Conservation (phyloP, 352 stramenopile genomes). For the Pythium myriotylum region DNA sequence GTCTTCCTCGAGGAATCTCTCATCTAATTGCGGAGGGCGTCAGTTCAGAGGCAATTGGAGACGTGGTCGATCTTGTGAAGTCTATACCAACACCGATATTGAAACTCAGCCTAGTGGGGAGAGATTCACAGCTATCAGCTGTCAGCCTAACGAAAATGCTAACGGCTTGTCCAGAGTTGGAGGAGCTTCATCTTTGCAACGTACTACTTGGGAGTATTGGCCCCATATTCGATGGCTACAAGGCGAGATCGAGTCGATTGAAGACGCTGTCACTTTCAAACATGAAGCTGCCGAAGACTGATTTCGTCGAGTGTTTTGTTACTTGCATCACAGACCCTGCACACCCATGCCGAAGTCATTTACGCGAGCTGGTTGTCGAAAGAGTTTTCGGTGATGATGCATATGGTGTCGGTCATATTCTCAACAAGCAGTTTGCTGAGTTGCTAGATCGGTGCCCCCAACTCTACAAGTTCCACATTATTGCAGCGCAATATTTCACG, state of each 20-base stretch:
- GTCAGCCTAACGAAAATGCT: background rate
- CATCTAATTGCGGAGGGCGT: background rate
- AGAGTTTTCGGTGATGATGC: background rate
- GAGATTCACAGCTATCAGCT: background rate
- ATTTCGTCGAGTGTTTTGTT: background rate
- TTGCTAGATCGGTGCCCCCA: no score
- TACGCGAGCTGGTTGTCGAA: background rate
- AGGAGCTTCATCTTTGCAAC: background rate
- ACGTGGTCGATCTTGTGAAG: background rate
- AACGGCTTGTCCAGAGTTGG: background rate
- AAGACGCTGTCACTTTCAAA: background rate
- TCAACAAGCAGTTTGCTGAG: background rate
- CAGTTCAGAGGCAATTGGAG: background rate
- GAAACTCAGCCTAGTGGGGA: no score
- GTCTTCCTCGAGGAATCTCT: background rate
- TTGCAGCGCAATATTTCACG: no score
- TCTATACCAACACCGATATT: no score
- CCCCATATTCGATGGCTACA: slow-evolving; percentile 1
- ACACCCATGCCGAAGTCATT: background rate
- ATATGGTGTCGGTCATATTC: background rate
- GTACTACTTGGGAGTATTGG: background rate
- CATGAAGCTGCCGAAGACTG: background rate
- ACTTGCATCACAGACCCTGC: background rate
- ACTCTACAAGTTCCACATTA: no score
- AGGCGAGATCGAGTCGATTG: background rate